Evolutionary conservation across 805 yeast species (phyloP), one percentile per base, ranked within the genome.

Genomic region (Candida ulmi): DNA sequence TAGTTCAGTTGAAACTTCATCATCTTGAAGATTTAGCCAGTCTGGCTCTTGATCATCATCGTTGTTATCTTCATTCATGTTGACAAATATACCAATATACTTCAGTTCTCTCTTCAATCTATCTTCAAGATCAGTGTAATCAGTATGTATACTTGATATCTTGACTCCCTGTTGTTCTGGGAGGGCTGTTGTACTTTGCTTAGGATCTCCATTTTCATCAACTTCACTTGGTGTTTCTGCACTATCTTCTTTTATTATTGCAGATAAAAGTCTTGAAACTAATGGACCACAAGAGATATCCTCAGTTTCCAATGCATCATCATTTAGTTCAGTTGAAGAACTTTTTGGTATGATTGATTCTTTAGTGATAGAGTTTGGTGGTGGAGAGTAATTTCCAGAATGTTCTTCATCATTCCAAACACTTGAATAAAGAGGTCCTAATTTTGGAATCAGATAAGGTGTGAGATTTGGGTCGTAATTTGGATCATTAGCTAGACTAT

Each of bases 21-120:
- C 99, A 60, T 93, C 99, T 55, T 93, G 96, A 42, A 84, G 75
- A 36, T 72, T 71, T 12, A 82, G 63, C 97, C 97, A 90, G 44
- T 68, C 67, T 11, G 71, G 65, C 24, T 64, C 68, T 24, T 48
- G 49, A 16, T 48, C 55, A 24, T 47, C 54, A 26, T 51, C 58
- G 19, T 48, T 50, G 16, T 50, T 55, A 30, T 40, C 46, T 4
- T 34, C 31, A 1, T 40, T 48, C 29, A 63, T 35, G 43, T 82
- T 84, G 79, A 81, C 77, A 53, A 87, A 81, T 3, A 93, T 87
- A 0, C 99, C 99, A 41, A 93, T 87, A 55, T 84, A 88, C 48
- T 85, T 80, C 50, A 93, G 68, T 58, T 93, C 99, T 35, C 95
- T 71, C 57, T 86, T 83, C 41, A 93, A 65, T 28, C 98, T 66